Evolutionary conservation across 441 rosid genomes (phyloP), one percentile per base, ranked within the genome.

Genomic region (Rhodomyrtus psidioides): DNA sequence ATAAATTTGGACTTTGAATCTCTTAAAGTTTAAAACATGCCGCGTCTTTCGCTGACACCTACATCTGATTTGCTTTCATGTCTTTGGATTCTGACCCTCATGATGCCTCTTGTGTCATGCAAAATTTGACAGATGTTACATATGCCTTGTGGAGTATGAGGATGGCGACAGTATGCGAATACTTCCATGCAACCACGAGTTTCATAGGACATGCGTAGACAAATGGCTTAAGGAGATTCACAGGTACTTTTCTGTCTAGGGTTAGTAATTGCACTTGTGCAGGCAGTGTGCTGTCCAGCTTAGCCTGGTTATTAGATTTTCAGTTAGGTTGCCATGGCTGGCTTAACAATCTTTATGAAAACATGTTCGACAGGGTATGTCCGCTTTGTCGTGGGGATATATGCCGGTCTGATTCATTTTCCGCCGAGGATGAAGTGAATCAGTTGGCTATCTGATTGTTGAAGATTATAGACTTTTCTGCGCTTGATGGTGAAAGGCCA

Each of bases 171-270:
- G 87, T 88, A 89, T 96, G 92, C 93, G 99, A 82, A 84, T 95
- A 87, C 88, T 96, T 89, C 99, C 99, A 23, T 97, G 99, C 90
- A 93, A 93, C 90, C 98, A 97, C 88, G 98, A 95, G 76, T 97
- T 96, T 86, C 99, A 97, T 81, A 91, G 88, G 87, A 88, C 93
- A 34, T 97, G 99, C 86, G 88, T 96, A 86, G 99, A 97, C 90
- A 97, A 94, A 91, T 97, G 99, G 99, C 97, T 97, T 55, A 97
- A 94, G 89, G 99, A 97, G 95, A 94, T 97, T 88, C 99, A 97
- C 92, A 96, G 99, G 99, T 96, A 93, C 81, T 65, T 75, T 53
- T 49, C 82, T 54, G 54, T 24, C 54, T 44, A 10, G 21, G 26
- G n/a, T 57, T 70, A 21, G 49, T 70, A 39, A 70, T 42, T 12